Conservation (phyloP, 192 early-diverging fungal species). For the Lobulomyces angularis region DNA sequence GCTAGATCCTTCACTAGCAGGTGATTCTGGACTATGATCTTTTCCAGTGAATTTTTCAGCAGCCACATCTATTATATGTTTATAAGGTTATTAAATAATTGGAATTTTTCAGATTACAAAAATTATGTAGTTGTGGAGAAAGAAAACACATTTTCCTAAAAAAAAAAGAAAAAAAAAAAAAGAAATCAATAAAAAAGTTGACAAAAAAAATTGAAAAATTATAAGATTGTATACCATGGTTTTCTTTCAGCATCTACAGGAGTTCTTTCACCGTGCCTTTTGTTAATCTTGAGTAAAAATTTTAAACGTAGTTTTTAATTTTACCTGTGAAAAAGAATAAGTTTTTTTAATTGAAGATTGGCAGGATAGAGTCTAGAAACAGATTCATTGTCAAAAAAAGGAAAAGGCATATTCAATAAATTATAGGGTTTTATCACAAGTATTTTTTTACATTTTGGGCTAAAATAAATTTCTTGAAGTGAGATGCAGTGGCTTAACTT, state of each 20-base stretch:
- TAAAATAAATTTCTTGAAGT: too few relatives aligned
- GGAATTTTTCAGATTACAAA: too few relatives aligned
- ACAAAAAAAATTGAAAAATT: constrained; percentile 13
- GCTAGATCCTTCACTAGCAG: too few relatives aligned
- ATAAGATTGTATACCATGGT: constrained; percentile 35
- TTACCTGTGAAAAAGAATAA: constrained; percentile 43
- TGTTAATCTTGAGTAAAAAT: too few relatives aligned
- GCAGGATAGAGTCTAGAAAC: constrained; percentile 22
- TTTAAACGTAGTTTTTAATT: too few relatives aligned
- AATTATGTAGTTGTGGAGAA: background rate
- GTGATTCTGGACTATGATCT: too few relatives aligned
- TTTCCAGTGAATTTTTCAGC: too few relatives aligned
- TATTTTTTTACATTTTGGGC: too few relatives aligned
- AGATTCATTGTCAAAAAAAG: constrained; percentile 6
- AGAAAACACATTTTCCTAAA: constrained; percentile 15
- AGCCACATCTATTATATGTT: too few relatives aligned
- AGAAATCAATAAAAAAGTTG: background rate
- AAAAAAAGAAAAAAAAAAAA: constrained; percentile 17
- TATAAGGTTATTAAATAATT: too few relatives aligned
- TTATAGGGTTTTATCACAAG: too few relatives aligned
- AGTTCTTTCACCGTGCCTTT: constrained; percentile 44
- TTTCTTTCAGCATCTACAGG: constrained; percentile 27
- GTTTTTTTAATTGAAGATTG: constrained; percentile 28
- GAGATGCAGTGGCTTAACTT: too few relatives aligned
- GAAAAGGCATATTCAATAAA: constrained; percentile 16